Conservation (phyloP, 176 grass and related monocot species). For the Elymus sibiricus region DNA sequence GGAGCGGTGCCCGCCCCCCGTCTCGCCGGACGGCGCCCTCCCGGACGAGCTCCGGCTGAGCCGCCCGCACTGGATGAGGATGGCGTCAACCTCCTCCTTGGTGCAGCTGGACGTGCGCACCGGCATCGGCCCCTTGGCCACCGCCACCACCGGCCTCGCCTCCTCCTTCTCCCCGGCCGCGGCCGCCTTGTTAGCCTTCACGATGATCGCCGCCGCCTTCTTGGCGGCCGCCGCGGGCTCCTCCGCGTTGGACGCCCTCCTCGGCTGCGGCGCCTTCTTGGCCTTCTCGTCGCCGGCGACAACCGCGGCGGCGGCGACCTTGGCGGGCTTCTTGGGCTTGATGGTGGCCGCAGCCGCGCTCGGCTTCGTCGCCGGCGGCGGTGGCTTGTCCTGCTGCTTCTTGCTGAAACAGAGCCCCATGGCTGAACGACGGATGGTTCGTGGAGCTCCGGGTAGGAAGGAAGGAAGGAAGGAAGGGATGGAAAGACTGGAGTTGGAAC, state of each 20-base stretch:
- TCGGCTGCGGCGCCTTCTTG: slow-evolving; percentile 20
- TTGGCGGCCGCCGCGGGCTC: slow-evolving; percentile 21
- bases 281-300: slow-evolving; percentile 7
- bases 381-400: slow-evolving; percentile 37
- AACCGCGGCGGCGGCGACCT: slow-evolving; percentile 1
- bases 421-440: background rate
- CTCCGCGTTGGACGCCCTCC: background rate
- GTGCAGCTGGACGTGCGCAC: slow-evolving; percentile 83
- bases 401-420: slow-evolving; percentile 98
- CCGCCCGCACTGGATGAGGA: slow-evolving; percentile 84
- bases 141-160: slow-evolving; percentile 1
- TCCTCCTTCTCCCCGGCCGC: background rate
- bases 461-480: background rate
- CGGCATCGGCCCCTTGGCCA: slow-evolving; percentile 21
- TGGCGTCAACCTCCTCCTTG: slow-evolving; percentile 87
- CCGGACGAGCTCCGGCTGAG: slow-evolving; percentile 88
- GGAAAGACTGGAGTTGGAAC: background rate
- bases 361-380: background rate
- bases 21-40: slow-evolving; percentile 32
- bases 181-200: slow-evolving; percentile 20
- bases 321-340: slow-evolving; percentile 1
- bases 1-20: slow-evolving; percentile 38
- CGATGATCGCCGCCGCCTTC: slow-evolving; percentile 43
- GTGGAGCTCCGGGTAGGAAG: background rate
- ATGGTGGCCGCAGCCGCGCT: background rate